Evolutionary conservation across 805 yeast genomes (phyloP), one percentile per base, ranked within the genome.

Genomic region (Sungouiella blattae): DNA sequence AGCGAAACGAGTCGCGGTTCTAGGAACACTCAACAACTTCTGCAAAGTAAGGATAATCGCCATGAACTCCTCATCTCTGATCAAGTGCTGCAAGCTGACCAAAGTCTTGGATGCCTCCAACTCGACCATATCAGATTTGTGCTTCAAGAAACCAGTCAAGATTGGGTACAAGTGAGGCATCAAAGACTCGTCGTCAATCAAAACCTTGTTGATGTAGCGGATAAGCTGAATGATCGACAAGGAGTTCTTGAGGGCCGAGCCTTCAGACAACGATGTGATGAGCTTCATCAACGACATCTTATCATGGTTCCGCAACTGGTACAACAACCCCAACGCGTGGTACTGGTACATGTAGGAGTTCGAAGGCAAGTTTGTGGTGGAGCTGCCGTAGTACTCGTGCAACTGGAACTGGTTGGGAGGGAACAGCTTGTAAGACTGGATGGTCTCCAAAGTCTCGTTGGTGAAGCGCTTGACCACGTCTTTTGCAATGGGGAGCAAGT

Each of bases 401-500:
- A 69, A 62, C 39, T 70, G 66, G 49, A 69, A 74, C 52, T 71
- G 78, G 39, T 64, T 60, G 21, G 67, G 43, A 4, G 77, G 76
- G 47, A 75, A 72, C 32, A 57, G 62, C 56, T 81, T 83, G 49
- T 69, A 71, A 14, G 86, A 76, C 37, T 71, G 67, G 32, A 88
- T 79, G n/a, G 95, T 82, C 59, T 93, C 98, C 62, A 85, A 89
- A 11, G 94, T 81, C 69, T 93, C 98, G 58, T 88, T 88, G 14
- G 91, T 77, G 80, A 95, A 91, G 57, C 98, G 78, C 53, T 87
- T 84, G 25, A 93, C 95, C 22, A 93, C 89, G 43, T 87, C 96
- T 58, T 83, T 85, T 22, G 96, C 87, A 38, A 86, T 80, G 3
- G 95, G 95, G 47, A 89, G 69, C 50, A 93, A 66, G 61, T 93